phyloP scores from a whole-genome alignment of 1,284 basidiomycete genomes.

The Sporisorium reilianum region DNA sequence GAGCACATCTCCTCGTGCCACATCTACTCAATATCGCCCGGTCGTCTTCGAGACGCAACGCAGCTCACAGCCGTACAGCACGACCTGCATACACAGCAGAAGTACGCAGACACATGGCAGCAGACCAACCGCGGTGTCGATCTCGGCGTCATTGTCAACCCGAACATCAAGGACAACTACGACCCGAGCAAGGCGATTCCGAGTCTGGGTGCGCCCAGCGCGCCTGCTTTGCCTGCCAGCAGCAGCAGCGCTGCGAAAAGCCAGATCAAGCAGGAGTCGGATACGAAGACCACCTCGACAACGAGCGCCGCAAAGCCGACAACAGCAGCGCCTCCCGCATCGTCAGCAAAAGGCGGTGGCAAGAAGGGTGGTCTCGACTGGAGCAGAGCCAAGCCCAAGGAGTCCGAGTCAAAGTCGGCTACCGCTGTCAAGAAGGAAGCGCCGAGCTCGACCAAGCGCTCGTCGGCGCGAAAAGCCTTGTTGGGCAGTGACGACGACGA shows the following conservation, averaged over 20 bases:
- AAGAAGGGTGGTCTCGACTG: slow-evolving; percentile 40
- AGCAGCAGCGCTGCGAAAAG: slow-evolving; percentile 7
- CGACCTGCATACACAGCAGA: slow-evolving; percentile 49
- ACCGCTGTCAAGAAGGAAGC: slow-evolving; percentile 22
- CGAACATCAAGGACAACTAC: slow-evolving; percentile 43
- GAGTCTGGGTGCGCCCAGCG: slow-evolving; percentile 30
- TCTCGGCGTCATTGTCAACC: slow-evolving; percentile 46
- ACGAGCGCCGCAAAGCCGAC: slow-evolving; percentile 9
- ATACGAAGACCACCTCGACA: slow-evolving; percentile 10
- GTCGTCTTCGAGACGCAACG: slow-evolving; percentile 35
- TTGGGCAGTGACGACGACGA: slow-evolving; percentile 53
- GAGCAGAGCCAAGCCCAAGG: slow-evolving; percentile 47
- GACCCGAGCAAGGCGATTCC: slow-evolving; percentile 38
- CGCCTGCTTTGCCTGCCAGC: slow-evolving; percentile 25
- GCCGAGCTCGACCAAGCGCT: slow-evolving; percentile 17
- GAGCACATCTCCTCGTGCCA: slow-evolving; percentile 34
- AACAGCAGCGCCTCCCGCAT: slow-evolving; percentile 9
- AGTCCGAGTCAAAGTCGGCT: slow-evolving; percentile 17
- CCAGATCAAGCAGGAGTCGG: slow-evolving; percentile 25
- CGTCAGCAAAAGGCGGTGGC: background rate
- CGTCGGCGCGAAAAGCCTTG: slow-evolving; percentile 25
- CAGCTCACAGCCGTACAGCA: slow-evolving; percentile 55
- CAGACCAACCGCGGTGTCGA: slow-evolving; percentile 48
- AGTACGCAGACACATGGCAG: slow-evolving; percentile 50
- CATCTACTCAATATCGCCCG: slow-evolving; percentile 56